Evolutionary conservation across 2,329 filamentous ascomycete genomes (phyloP).

Genomic region (Madurella mycetomatis): DNA sequence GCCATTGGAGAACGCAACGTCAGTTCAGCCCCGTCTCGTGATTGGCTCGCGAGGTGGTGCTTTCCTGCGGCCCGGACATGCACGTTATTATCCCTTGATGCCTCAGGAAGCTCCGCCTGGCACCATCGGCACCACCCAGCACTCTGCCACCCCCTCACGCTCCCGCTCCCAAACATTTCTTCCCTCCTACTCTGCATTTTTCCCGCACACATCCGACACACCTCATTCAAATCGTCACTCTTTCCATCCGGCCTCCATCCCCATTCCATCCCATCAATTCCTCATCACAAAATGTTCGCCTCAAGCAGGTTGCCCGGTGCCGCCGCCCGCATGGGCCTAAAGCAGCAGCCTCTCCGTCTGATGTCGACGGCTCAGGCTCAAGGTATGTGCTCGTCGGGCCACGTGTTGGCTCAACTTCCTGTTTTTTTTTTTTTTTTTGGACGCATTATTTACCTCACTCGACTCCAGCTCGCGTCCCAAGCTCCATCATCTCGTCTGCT

Average conservation of each 20-base stretch:
- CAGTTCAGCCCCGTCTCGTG: background rate
- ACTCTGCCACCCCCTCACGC: background rate
- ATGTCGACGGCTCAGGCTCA: conserved; percentile 23
- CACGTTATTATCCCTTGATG: background rate
- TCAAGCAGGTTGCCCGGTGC: conserved; percentile 22
- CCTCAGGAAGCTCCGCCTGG: background rate
- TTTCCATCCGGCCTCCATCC: background rate
- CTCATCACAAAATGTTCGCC: conserved; percentile 22
- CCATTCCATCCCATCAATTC: conserved; percentile 4
- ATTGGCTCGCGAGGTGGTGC: background rate
- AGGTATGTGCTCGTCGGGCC: conserved; percentile 19
- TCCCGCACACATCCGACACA: conserved; percentile 12
- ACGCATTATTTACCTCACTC: conserved; percentile 18
- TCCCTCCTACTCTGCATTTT: conserved; percentile 6
- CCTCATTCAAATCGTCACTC: background rate
- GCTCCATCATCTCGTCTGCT: conserved; percentile 26
- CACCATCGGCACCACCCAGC: background rate
- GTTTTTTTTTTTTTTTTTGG: background rate
- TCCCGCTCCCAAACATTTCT: background rate
- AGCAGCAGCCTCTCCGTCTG: conserved; percentile 23
- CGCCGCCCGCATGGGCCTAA: conserved; percentile 24
- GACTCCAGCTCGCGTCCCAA: conserved; percentile 24
- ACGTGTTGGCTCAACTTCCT: conserved; percentile 9
- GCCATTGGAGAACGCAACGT: too few species aligned
- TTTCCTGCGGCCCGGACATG: background rate